Evolutionary conservation across 768 basidiomycete species (phyloP), one percentile per base, ranked within the genome.

Genomic region (Mycena galopus): DNA sequence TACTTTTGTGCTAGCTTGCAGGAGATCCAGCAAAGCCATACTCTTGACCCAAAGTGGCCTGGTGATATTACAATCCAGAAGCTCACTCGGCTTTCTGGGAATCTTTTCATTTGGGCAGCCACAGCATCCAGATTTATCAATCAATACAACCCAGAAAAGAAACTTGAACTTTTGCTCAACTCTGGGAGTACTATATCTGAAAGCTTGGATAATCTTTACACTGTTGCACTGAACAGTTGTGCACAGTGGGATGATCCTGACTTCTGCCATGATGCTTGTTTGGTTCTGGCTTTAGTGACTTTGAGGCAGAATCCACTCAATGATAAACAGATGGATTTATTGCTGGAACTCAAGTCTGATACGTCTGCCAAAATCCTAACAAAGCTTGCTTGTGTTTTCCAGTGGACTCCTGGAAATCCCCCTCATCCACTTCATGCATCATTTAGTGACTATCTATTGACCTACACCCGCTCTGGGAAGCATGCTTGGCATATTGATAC

Each of bases 51-150:
- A 51, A n/a, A 32, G 32, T 57, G 56, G 56, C 56, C 56, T 19
- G 32, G 32, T 19, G 19, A 6, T 19, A 32, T 16, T 35, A 16
- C 12, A 9, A 57, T 57, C 30, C 56, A 57, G 19, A 21, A 21
- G 30, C 16, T 33, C 32, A 33, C 32, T 32, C 30, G 21, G 21
- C 50, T 51, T 19, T 32, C 56, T 3, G 56, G 32, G 7, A n/a
- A n/a, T 32, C 56, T 57, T 57, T 57, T 57, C 30, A 57, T 57
- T n/a, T 57, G 56, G 56, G 56, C 56, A 32, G 29, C 56, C 14
- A 57, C 56, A 57, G 57, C 57, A 37, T 23, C 4, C 57, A 59
- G 12, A n/a, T 37, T 59, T 23, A 37, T 59, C 35, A 23, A 37
- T 35, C 8, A 16, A n/a, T 59, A 37, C n/a, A 23, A 35, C 12